Evolutionary conservation across 2,329 filamentous ascomycete genomes (phyloP).

Genomic region (Endoconidiophora laricicola): DNA sequence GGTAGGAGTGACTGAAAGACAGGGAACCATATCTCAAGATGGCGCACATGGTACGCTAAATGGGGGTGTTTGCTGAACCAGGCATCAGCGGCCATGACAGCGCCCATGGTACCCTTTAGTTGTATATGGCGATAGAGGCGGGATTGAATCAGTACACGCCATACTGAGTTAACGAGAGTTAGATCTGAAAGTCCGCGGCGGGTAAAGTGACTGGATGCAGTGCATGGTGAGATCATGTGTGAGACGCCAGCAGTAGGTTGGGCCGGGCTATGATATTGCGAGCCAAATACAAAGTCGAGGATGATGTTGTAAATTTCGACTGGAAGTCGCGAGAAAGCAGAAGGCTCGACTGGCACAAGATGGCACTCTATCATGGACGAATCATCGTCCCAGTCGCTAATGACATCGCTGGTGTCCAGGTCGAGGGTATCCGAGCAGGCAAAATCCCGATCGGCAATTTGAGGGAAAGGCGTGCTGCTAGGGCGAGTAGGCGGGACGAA

Average conservation of each 20-base stretch:
- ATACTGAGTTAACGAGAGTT: slow-evolving; percentile 44
- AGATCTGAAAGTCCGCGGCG: slow-evolving; percentile 50
- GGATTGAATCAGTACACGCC: slow-evolving; percentile 52
- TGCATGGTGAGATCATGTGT: no score
- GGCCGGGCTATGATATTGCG: slow-evolving; percentile 42
- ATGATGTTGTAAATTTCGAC: slow-evolving; percentile 58
- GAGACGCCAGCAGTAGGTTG: slow-evolving; percentile 32
- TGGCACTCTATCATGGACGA: no score
- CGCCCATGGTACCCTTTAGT: slow-evolving; percentile 52
- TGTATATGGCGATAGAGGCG: slow-evolving; percentile 62
- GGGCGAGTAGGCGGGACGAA: slow-evolving; percentile 35
- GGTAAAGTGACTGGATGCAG: slow-evolving; percentile 43
- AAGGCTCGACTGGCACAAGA: not conserved
- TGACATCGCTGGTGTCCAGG: not conserved
- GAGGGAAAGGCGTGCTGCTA: slow-evolving; percentile 43
- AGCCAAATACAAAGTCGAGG: slow-evolving; percentile 54
- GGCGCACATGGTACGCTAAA: slow-evolving; percentile 47
- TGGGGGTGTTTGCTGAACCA: slow-evolving; percentile 45
- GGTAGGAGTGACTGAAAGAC: slow-evolving; percentile 43
- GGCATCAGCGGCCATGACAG: slow-evolving; percentile 37
- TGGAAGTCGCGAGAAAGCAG: slow-evolving; percentile 34
- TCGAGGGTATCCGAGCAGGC: not conserved
- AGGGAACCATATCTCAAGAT: slow-evolving; percentile 64
- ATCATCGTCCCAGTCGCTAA: not conserved
- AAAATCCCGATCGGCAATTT: slow-evolving; percentile 30